phyloP scores from a whole-genome alignment of 2,329 filamentous ascomycete species.

The Dothistroma pini region DNA sequence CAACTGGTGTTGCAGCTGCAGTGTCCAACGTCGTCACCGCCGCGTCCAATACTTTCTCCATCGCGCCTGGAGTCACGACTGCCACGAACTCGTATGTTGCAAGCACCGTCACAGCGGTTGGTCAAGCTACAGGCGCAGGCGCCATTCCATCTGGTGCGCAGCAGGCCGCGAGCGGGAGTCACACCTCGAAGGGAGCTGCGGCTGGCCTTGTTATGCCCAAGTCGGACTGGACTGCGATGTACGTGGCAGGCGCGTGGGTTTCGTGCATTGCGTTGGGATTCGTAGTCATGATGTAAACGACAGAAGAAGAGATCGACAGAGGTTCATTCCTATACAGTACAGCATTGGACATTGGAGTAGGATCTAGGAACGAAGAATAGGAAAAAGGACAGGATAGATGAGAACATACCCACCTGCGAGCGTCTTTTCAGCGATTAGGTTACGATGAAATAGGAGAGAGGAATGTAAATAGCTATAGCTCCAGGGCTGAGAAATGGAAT shows the following conservation, averaged over 20 bases:
- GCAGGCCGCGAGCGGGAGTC: conserved; percentile 4
- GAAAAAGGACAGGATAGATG: too few species aligned
- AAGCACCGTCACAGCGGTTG: conserved; percentile 26
- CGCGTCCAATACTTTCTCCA: conserved; percentile 18
- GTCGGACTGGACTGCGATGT: conserved; percentile 14
- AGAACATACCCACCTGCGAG: too few species aligned
- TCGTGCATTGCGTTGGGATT: conserved; percentile 13
- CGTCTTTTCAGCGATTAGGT: too few species aligned
- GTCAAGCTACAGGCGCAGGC: conserved; percentile 31
- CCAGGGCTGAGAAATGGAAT: too few species aligned
- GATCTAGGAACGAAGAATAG: too few species aligned
- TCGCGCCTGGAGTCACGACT: conserved; percentile 21
- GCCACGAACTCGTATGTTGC: conserved; percentile 22
- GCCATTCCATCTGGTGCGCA: conserved; percentile 29
- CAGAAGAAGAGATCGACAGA: conserved; percentile 12
- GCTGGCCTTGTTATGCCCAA: conserved; percentile 11
- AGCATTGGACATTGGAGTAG: neutral
- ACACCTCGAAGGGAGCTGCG: conserved; percentile 4
- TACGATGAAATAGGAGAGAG: too few species aligned
- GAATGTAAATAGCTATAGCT: too few species aligned
- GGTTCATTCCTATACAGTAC: neutral
- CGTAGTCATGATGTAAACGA: conserved; percentile 19
- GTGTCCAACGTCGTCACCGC: conserved; percentile 20
- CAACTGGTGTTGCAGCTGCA: conserved; percentile 28
- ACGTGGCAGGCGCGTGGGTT: conserved; percentile 13